Base-by-base conservation (phyloP, 2,329 filamentous ascomycete species). In the Fusarium miscanthi region DNA sequence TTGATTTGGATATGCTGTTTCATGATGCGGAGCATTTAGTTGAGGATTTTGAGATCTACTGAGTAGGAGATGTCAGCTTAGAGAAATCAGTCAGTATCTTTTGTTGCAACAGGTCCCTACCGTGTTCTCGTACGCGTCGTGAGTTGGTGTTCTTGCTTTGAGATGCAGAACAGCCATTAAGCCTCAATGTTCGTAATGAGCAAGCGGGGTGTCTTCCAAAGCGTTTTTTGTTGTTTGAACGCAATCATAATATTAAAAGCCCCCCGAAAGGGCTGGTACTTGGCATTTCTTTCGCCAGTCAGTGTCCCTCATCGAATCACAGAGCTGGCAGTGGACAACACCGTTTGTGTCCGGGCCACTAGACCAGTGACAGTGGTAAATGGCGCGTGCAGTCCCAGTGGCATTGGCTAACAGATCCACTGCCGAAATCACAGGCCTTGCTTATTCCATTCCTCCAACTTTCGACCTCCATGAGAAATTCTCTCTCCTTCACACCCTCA, bases 1-100 rank as follows among this genome's bases (percentile, higher is more conserved):
- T 71, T 10, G 23, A 64, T 8, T 13, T 71, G 2, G 64, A 72
- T 3, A 35, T 33, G 6, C 0, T 71, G 5, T 72, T 71, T 8
- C 21, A 43, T 14, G n/a, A 69, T 5, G 27, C 31, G 19, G 63
- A 42, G 9, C 69, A 69, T 35, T 8, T 59, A 3, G 68, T 49
- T 1, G 63, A 72, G 3, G 35, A 59, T 4, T 71, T 71, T 1
- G 21, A n/a, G 12, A 59, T 71, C 6, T 57, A 16, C 19, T 68
- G 16, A 37, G 8, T 7, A 27, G 4, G 2, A 5, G 4, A 14
- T 2, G 2, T 17, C 3, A 40, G 10, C 17, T 2, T 3, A 16
- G 27, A 4, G 23, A 25, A 25, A 25, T 25, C 23, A 25, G 23
- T 25, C 3, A 25, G 23, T 5, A 25, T 25, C 3, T 25, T 25